Evolutionary conservation across 1,284 basidiomycete genomes (phyloP).

Genomic region (Thelephora terrestris): DNA sequence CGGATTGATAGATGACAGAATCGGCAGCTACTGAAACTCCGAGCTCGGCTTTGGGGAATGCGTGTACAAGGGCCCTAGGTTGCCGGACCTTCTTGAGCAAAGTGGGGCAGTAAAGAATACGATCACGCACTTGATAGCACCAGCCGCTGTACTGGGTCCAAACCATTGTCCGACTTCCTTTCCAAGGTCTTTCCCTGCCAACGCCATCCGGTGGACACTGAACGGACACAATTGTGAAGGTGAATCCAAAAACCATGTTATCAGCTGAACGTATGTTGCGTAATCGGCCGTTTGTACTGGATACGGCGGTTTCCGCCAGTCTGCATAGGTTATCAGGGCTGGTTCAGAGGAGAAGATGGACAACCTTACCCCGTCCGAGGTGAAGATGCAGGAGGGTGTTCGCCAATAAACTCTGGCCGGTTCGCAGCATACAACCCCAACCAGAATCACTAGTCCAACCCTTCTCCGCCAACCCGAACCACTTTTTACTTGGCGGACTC

Average conservation of each 20-base stretch:
- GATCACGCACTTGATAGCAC: constrained; percentile 73
- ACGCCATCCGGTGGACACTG: constrained; percentile 92
- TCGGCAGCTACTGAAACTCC: constrained; percentile 81
- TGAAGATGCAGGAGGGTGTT: constrained; percentile 81
- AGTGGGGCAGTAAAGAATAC: neutral
- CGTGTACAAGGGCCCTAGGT: constrained; percentile 62
- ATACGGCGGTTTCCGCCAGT: constrained; percentile 70
- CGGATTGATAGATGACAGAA: constrained; percentile 70
- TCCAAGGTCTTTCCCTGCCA: constrained; percentile 89
- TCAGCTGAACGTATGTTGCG: constrained; percentile 76
- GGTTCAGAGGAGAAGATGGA: constrained; percentile 1
- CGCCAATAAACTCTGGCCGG: constrained; percentile 87
- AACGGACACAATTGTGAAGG: constrained; percentile 87
- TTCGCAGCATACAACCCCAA: constrained; percentile 98
- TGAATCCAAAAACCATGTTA: constrained; percentile 94
- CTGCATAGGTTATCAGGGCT: constrained; percentile 28
- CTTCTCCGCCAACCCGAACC: constrained; percentile 48
- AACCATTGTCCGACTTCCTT: constrained; percentile 98
- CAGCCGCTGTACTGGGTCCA: constrained; percentile 93
- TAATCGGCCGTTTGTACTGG: constrained; percentile 47
- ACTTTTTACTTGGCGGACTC: constrained; percentile 31
- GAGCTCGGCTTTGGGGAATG: constrained; percentile 74
- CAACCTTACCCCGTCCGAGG: constrained; percentile 70
- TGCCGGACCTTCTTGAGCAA: constrained; percentile 3
- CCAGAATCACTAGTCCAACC: constrained; percentile 90